Base-by-base conservation (phyloP, 1,139 yeast genomes). In the Sugiyamaella pinicola region DNA sequence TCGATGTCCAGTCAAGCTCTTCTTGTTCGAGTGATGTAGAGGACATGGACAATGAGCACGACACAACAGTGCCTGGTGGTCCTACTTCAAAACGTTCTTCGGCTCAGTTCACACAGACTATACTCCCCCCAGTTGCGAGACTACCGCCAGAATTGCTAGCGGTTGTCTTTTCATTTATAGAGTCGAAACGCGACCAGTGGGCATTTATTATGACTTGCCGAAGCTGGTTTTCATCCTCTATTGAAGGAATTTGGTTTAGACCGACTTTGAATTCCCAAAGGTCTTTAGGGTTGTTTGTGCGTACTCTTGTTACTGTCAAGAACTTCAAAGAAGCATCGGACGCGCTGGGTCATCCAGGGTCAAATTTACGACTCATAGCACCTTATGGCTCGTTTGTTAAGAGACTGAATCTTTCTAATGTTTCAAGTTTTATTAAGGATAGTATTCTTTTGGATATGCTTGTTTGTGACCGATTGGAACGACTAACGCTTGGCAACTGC, bases 211-310 rank as follows among this genome's bases (percentile, higher is more conserved):
- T 90, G 1, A 95, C 90, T 8, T 90, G 96, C 69, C 82, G 82
- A 61, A 80, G 84, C 58, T 90, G 96, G 86, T 89, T 91, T 28
- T 81, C 83, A 59, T 74, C 88, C 46, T 83, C 89, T 18, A 82
- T 90, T 13, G 96, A 89, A 65, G 77, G 86, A 52, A 74, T 91
- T 39, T 91, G 97, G 95, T 87, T 88, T 66, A 80, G 98, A 57
- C 97, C 97, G 1, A 85, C 84, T 21, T 56, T 85, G 81, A 73
- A 86, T 78, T 64, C 80, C 78, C 61, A 80, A 76, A 58, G 61
- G 67, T 2, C 80, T 82, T 34, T 78, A 70, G 46, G 67, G 62
- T 33, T 48, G 50, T 47, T 64, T 15, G 42, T 60, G 33, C 52
- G 73, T 68, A 61, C 65, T 13, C 52, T 63, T 17, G 41, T 39